Conservation (phyloP, 2,329 filamentous ascomycete species). For the Fusarium bactridioides region DNA sequence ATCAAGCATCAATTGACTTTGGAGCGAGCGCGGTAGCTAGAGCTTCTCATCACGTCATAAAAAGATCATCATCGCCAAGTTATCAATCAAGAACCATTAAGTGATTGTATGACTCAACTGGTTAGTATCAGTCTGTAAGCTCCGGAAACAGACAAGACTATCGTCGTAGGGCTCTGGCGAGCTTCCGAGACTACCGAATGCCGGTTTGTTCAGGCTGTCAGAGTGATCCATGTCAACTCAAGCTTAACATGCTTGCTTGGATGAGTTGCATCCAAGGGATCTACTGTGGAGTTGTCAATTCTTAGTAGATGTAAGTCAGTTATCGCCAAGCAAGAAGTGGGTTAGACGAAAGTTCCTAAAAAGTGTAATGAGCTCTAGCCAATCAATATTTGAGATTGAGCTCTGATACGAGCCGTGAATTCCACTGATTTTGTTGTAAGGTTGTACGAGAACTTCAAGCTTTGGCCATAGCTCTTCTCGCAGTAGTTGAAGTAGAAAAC, state of each 20-base stretch:
- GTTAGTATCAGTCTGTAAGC: neutral
- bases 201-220: neutral
- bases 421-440: neutral
- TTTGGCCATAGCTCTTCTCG: neutral
- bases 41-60: neutral
- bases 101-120: neutral
- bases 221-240: neutral
- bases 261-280: neutral
- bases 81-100: neutral
- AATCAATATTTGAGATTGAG: neutral
- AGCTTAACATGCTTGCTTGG: neutral
- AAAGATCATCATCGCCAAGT: neutral
- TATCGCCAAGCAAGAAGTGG: neutral
- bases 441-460: neutral
- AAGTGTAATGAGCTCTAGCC: neutral
- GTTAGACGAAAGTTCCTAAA: too few species aligned
- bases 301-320: neutral
- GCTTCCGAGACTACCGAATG: neutral
- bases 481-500: neutral
- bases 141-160: neutral
- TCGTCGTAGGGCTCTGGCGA: neutral
- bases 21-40: neutral
- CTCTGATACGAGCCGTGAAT: neutral
- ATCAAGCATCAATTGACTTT: neutral
- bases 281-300: neutral